Conservation (phyloP, 371 early-diverging fungal genomes). For the Mucor piriformis region DNA sequence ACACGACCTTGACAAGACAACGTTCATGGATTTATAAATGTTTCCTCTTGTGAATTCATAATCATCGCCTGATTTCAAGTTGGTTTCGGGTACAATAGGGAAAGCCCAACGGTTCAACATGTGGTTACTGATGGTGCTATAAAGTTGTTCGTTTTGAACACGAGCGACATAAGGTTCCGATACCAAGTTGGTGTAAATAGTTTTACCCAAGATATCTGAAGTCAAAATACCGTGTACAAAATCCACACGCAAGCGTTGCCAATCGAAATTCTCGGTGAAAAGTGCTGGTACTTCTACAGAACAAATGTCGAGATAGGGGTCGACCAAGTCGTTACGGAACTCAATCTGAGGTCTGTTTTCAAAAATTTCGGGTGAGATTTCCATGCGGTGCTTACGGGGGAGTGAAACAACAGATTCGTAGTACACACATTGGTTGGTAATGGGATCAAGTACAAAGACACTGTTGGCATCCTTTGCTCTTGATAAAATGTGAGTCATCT, state of each 20-base stretch:
- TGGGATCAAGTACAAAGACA: constrained; percentile 82
- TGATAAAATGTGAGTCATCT: background rate
- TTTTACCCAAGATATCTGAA: constrained; percentile 87
- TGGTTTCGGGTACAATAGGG: constrained; percentile 92
- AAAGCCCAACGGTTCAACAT: constrained; percentile 90
- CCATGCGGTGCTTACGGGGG: constrained; percentile 64
- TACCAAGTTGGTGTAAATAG: constrained; percentile 84
- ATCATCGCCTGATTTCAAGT: constrained; percentile 63
- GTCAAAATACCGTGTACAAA: constrained; percentile 92
- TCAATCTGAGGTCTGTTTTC: constrained; percentile 71
- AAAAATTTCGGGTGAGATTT: constrained; percentile 66
- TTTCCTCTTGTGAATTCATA: constrained; percentile 79
- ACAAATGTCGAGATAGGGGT: constrained; percentile 92
- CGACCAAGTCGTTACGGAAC: constrained; percentile 89
- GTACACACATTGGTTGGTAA: constrained; percentile 77
- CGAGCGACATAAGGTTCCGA: constrained; percentile 83
- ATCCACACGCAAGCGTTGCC: constrained; percentile 87
- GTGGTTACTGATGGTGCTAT: constrained; percentile 87
- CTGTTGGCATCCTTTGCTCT: constrained; percentile 77
- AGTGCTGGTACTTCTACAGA: constrained; percentile 91
- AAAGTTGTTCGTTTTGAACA: constrained; percentile 81
- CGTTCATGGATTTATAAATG: constrained; percentile 82
- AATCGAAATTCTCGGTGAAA: constrained; percentile 97
- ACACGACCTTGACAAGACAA: constrained; percentile 78
- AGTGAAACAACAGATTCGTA: constrained; percentile 75